Evolutionary conservation across 2,329 filamentous ascomycete species (phyloP), one percentile per base, ranked within the genome.

Genomic region (Fusarium succisae): DNA sequence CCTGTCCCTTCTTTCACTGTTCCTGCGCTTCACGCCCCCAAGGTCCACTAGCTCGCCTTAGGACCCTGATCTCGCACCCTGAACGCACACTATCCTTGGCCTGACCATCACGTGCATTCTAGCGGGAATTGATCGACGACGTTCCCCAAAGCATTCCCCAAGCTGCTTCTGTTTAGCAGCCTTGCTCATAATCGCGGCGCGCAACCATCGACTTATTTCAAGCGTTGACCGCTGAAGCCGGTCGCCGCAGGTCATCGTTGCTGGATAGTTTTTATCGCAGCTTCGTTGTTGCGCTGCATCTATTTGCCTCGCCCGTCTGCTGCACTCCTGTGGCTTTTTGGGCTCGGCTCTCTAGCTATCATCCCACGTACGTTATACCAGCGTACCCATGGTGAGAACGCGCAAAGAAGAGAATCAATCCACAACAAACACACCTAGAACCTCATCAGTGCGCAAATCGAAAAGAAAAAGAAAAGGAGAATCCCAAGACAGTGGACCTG

Each of bases 361-460:
- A 63, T 63, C 59, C 48, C 56, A 56, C 63, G 54, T 50, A 60
- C 59, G 53, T 69, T 58, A 37, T 53, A 74, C 60, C 51, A 67
- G 65, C 70, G 75, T 73, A 77, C 79, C 77, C 80, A 83, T 83
- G 81, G 79, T 80, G 69, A 76, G 66, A 72, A 65, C 60, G 78
- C 80, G 80, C 62, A 76, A 73, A 66, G 71, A 58, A 63, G 58
- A 55, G 24, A 61, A 45, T 37, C 45, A 69, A 62, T 63, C 77
- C 30, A 78, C 69, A 66, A 67, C 67, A 59, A 72, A 57, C 38
- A 78, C 70, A 37, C 62, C 67, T 53, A 64, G 59, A 47, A 56
- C 48, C 69, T 53, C 70, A 78, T 53, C 72, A 76, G 44, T 75
- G 30, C 66, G 22, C 39, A 70, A 78, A 61, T 57, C 60, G 22